These are phyloP conservation scores for Acanthamoeba healyi DNA, from an alignment of 208 protist genomes.

Conservation along the genomic window DNA sequence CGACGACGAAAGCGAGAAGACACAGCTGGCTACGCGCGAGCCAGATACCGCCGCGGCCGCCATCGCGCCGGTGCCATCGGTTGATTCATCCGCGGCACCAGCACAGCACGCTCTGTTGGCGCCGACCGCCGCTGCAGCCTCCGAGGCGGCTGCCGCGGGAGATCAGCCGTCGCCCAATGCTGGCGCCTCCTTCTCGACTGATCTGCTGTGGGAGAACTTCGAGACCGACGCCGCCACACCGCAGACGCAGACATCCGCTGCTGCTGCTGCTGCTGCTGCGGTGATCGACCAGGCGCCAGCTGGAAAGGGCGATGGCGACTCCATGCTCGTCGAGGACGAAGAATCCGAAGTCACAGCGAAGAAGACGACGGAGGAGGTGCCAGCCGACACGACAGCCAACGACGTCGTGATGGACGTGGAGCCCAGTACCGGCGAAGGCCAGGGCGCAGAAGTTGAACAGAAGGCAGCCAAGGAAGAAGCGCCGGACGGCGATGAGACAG, in stretches of 20 bases:
- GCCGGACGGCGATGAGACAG: background rate
- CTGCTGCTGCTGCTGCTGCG: too few species aligned
- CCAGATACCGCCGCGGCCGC: too few species aligned
- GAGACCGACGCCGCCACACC: background rate
- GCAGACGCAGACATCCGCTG: background rate
- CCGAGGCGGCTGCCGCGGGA: background rate
- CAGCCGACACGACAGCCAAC: background rate
- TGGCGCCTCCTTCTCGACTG: background rate
- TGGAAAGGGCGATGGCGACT: background rate
- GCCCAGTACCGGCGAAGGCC: too few species aligned
- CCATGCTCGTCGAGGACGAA: background rate
- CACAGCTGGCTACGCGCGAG: too few species aligned
- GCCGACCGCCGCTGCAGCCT: background rate
- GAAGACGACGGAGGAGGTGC: background rate
- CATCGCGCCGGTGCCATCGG: too few species aligned
- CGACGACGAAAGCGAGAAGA: too few species aligned
- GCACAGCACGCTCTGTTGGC: background rate
- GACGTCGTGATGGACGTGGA: too few species aligned
- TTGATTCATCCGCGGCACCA: background rate
- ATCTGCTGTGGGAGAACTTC: slow-evolving; percentile 13
- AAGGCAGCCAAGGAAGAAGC: too few species aligned
- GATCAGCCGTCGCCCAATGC: background rate
- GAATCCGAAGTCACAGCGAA: background rate
- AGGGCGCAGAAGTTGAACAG: too few species aligned
- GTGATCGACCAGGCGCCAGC: too few species aligned